Evolutionary conservation across 768 basidiomycete genomes (phyloP), one percentile per base, ranked within the genome.

Genomic region (Suillus weaverae): DNA sequence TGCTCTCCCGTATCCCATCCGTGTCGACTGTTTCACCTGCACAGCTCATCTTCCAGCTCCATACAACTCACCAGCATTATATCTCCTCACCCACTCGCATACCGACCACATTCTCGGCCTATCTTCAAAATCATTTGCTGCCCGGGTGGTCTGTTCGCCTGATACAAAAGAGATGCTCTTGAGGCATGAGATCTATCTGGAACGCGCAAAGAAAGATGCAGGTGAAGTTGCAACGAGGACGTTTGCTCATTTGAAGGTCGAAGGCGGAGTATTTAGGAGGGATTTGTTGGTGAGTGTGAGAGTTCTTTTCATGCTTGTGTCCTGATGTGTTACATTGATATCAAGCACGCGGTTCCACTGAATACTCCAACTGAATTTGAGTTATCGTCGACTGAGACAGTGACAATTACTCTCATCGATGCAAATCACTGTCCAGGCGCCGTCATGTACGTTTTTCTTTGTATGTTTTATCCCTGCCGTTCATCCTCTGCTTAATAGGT

Each of bases 391-490:
- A 78, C 78, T 9, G 85, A 89, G 68, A 74, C 72, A 4, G 89
- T 97, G 11, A 87, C 82, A 0, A 82, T 97, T 63, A 96, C 94
- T 0, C 81, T 91, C 11, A 75, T 97, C 9, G 92, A 96, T 70
- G 96, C 96, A 0, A 97, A 97, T 71, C 96, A 98, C 74, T 97
- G 95, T 73, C 96, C 94, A 13, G 96, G 96, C 0, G 90, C 95
- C 0, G 89, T 94, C 48, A 97, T 98, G 95, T 95, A 70, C 33
- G 87, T 77, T 5, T 35, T 22, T 22, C 10, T 30, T 48, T 9
- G 41, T 0, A 7, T 33, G 32, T 39, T 7, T 39, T 26, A 32
- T 46, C 50, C 51, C 26, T 36, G 22, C 14, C 30, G 36, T 30
- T 41, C 43, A 57, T 62, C 53, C 35, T 26, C 63, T 10, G 11